phyloP scores from a whole-genome alignment of 179 eudicot genomes.

The Beta lomatogona region DNA sequence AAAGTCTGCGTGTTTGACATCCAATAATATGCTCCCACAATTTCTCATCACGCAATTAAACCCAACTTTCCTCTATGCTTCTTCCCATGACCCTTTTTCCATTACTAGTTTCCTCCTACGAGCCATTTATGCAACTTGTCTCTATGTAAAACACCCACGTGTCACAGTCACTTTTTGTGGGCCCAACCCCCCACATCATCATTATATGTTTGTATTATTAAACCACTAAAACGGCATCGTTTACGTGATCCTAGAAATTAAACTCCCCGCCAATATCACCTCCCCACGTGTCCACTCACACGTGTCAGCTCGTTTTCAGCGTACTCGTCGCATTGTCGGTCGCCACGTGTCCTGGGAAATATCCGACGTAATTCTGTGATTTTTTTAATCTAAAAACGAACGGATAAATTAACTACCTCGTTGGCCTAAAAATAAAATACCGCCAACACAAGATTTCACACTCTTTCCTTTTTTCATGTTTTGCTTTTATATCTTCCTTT shows the following conservation, averaged over 20 bases:
- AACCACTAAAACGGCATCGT: slow-evolving; percentile 30
- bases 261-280: slow-evolving; percentile 30
- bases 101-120: neutral
- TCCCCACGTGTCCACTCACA: slow-evolving; percentile 43
- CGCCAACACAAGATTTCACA: slow-evolving; percentile 9
- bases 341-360: slow-evolving; percentile 30
- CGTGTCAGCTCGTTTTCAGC: slow-evolving; percentile 35
- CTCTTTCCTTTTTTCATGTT: neutral
- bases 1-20: slow-evolving; percentile 15
- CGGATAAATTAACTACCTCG: neutral
- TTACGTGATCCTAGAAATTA: slow-evolving; percentile 25
- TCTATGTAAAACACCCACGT: slow-evolving; percentile 12
- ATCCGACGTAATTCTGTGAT: neutral
- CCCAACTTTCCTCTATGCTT: neutral
- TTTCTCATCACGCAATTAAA: slow-evolving; percentile 12
- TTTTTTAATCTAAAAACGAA: neutral
- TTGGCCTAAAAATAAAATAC: neutral
- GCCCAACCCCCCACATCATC: slow-evolving; percentile 25
- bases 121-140: slow-evolving; percentile 18
- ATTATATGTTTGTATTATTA: neutral
- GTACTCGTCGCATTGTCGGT: slow-evolving; percentile 16
- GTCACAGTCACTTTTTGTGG: slow-evolving; percentile 23
- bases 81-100: neutral
- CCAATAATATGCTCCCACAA: slow-evolving; percentile 5
- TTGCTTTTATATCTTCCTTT: neutral